A percentile compares a stretch with the other conserved stretches of the same genome.
Evolutionary conservation across 345 rosid species (phyloP).

Genomic region (Eucalyptus pumila): DNA sequence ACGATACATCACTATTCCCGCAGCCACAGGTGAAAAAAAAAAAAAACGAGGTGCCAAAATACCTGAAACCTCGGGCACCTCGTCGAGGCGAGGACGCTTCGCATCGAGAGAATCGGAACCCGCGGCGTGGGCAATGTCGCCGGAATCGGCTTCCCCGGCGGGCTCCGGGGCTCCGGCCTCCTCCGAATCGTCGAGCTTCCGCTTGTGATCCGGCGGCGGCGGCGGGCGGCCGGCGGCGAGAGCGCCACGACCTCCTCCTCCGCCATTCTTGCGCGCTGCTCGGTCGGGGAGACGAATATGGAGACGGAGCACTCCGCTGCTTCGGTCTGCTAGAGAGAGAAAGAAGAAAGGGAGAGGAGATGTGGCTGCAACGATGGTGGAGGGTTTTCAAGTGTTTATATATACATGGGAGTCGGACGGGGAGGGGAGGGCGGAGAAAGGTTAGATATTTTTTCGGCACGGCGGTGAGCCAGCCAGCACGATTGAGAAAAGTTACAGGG

Average conservation of each 20-base stretch:
- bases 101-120: neutral
- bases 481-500: neutral
- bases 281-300: neutral
- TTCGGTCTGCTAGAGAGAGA: neutral
- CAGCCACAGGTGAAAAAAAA: neutral
- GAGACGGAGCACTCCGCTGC: neutral
- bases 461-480: neutral
- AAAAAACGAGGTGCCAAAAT: neutral
- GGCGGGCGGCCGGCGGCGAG: neutral
- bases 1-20: neutral
- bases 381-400: neutral
- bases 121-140: neutral
- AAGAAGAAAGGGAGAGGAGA: neutral
- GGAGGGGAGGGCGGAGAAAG: neutral
- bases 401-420: neutral
- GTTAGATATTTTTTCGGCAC: neutral
- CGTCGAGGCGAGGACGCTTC: neutral
- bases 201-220: neutral
- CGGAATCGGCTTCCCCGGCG: neutral
- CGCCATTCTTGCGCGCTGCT: neutral
- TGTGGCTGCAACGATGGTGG: neutral
- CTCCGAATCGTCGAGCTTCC: neutral
- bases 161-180: neutral
- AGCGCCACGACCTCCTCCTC: neutral
- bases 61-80: neutral